Conservation (phyloP, 257 asterid species). For the Capsicum pubescens region DNA sequence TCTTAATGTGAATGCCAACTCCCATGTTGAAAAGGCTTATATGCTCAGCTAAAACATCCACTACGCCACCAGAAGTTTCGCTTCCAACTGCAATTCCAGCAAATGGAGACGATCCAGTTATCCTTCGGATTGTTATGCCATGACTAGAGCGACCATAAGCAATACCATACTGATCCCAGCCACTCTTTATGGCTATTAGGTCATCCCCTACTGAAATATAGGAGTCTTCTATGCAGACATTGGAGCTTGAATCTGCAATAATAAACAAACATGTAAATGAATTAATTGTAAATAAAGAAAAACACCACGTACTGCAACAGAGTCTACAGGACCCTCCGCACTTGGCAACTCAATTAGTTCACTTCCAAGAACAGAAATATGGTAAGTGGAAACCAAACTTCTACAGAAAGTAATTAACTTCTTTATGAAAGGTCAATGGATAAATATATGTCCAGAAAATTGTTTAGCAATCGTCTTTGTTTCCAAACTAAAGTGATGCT, state of each 20-base stretch:
- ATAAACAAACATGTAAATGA: not conserved
- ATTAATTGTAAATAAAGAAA: not conserved
- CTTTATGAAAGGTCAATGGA: not conserved
- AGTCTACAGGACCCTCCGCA: not conserved
- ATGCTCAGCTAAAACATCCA: constrained; percentile 74
- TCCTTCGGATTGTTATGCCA: constrained; percentile 70
- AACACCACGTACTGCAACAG: not conserved
- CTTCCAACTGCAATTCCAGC: constrained; percentile 92
- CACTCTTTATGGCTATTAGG: constrained; percentile 86
- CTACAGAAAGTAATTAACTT: not conserved
- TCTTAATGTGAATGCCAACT: constrained; percentile 78
- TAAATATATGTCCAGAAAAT: not conserved
- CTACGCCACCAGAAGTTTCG: constrained; percentile 87
- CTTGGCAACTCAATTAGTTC: not conserved
- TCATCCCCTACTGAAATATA: constrained; percentile 93
- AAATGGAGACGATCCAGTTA: constrained; percentile 81
- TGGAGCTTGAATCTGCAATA: constrained; percentile 77
- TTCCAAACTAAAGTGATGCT: not conserved
- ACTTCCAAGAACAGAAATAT: not conserved
- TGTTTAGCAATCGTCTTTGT: not conserved
- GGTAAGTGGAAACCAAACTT: not conserved
- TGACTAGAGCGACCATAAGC: constrained; percentile 77
- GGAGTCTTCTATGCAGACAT: constrained; percentile 90
- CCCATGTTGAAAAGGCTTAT: constrained; percentile 71
- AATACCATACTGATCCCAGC: constrained; percentile 94